Base-by-base conservation (phyloP, 305 asterid species). In the Fraxinus platypoda region DNA sequence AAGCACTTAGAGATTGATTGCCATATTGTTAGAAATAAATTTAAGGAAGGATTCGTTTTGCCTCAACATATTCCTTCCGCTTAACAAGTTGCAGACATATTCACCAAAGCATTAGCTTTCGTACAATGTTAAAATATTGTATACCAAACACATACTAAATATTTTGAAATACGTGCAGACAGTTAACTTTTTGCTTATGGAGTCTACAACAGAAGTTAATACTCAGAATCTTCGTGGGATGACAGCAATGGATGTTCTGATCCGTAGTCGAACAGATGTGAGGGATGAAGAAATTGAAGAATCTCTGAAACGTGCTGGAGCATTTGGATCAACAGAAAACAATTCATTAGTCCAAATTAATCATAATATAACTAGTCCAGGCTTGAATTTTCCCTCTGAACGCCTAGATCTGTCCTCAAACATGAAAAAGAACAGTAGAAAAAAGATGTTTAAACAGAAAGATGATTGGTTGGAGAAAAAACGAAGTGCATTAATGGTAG, bases 401-500 rank as follows among this genome's bases (percentile, higher is more conserved):
- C 8, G 5, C 2, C 3, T 1, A 4, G 64, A n/a, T 52, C 0
- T 52, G 8, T 4, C 8, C 1, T 11, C 72, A 62, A 62, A 62
- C 12, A 26, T 54, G 6, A 3, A 34, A 25, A 73, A 2, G 11
- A 52, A 54, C 11, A 34, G 26, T 46, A 52, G 25, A 7, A 3
- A 74, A 13, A 34, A 13, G 57, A 2, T 34, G 30, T 31, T 72
- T 11, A 31, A 19, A 52, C 37, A 54, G 2, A 75, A 35, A 9
- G 37, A 62, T 0, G 46, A 72, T 3, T 83, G 88, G 88, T 57
- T 80, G 0, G 86, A 83, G 25, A 49, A 38, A 19, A 64, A 73
- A 54, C 64, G 23, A 13, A 38, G 35, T 2, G 21, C 84, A 0
- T 25, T 86, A 28, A 86, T 86, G 88, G 81, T 86, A 2, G 86